These are phyloP conservation scores for Roridomyces roridus DNA, from an alignment of 768 basidiomycete genomes.

Conservation along the genomic window DNA sequence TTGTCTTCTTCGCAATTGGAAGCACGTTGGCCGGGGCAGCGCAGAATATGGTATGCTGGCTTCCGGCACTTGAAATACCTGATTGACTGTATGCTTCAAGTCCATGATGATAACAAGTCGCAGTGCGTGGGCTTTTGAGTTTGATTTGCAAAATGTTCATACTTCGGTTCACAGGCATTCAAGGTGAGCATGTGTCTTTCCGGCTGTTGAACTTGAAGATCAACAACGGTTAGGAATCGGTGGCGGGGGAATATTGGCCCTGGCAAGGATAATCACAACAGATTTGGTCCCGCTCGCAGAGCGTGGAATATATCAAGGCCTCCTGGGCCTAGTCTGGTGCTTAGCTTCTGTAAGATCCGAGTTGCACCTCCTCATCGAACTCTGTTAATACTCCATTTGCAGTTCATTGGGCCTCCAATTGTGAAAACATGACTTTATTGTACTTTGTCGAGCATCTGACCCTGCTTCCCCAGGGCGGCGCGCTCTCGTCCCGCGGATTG, in stretches of 20 bases:
- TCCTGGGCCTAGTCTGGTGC: slow-evolving; percentile 26
- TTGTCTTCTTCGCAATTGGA: slow-evolving; percentile 44
- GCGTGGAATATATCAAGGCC: slow-evolving; percentile 28
- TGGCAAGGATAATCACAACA: slow-evolving; percentile 44
- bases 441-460: neutral
- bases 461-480: slow-evolving; percentile 9
- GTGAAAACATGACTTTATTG: neutral
- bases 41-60: slow-evolving; percentile 35
- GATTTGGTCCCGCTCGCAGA: slow-evolving; percentile 48
- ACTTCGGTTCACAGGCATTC: slow-evolving; percentile 9
- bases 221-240: too few relatives aligned
- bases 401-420: slow-evolving; percentile 5
- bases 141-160: neutral
- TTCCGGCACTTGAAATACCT: neutral
- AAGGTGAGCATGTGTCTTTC: too few relatives aligned
- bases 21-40: slow-evolving; percentile 48
- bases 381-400: neutral
- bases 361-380: neutral
- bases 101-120: slow-evolving; percentile 45
- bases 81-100: too few relatives aligned
- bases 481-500: slow-evolving; percentile 20
- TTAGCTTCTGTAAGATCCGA: slow-evolving; percentile 29
- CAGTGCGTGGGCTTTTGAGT: slow-evolving; percentile 4
- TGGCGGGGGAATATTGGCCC: slow-evolving; percentile 39
- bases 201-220: too few relatives aligned